Evolutionary conservation across 495 filamentous ascomycete genomes (phyloP), one percentile per base, ranked within the genome.

Genomic region (Sphaerosporella brunnea): DNA sequence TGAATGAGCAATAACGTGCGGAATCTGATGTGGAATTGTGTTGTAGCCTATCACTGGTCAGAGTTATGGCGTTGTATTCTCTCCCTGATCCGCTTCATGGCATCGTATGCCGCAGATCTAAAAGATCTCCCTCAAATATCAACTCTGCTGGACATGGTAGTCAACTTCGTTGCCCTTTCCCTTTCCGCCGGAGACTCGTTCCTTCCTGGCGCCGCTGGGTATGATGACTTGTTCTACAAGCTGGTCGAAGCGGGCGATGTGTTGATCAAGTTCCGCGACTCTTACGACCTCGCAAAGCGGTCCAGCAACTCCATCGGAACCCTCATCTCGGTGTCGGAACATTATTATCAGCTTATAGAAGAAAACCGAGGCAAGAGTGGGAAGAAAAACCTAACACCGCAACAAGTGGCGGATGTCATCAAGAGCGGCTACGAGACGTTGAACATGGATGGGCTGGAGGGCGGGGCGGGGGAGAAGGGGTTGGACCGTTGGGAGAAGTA

Each of bases 211-310:
- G 75, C 85, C 18, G 70, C 80, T 30, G 79, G 81, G 18, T 95
- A 95, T 62, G 90, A 97, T 56, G 92, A 96, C 58, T 70, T 97
- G 9, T 93, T 97, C 65, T 97, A 97, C 69, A 97, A 97, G 65
- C 71, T 97, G 11, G 84, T 96, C 39, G 90, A 97, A 63, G 81
- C 75, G 13, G 85, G 86, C 2, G 84, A 93, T 38, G 72, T 84
- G 26, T 70, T 97, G 30, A 65, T 73, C 20, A 85, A 84, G 63
- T 94, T 95, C 64, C 73, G 84, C 18, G 78, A 82, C 53, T 77
- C 71, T 2, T 95, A 86, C 35, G 43, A 35, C 10, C 24, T 46
- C n/a, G 62, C 61, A 5, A 69, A 68, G 36, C 62, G 72, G 43
- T 62, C 66, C 23, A 72, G 68, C 16, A 77, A 73, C 50, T 79